Evolutionary conservation across 2,329 filamentous ascomycete genomes (phyloP).

Genomic region (Aspergillus melleus): DNA sequence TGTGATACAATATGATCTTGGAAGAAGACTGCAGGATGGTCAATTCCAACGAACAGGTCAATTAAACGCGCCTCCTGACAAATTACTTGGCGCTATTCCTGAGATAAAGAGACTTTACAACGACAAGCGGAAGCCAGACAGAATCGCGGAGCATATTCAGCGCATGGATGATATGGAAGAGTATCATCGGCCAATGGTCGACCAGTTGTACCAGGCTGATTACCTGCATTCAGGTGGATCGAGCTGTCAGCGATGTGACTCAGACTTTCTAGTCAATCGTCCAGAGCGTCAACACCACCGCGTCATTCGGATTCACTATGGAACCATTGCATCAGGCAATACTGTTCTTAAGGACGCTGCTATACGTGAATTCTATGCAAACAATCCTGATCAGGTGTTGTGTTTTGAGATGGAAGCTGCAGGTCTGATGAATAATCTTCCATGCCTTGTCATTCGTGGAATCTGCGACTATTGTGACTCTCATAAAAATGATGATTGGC

Average conservation of each 20-base stretch:
- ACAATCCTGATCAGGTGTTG: background rate
- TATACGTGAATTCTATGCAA: background rate
- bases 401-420: slow-evolving; percentile 10
- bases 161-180: background rate
- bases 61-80: background rate
- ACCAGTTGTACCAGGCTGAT: slow-evolving; percentile 1
- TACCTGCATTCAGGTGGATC: background rate
- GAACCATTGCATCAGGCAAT: slow-evolving; percentile 5
- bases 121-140: background rate
- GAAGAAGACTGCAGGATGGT: background rate
- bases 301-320: background rate
- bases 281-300: background rate
- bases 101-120: background rate
- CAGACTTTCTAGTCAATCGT: background rate
- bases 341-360: background rate
- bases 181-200: background rate
- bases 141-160: background rate
- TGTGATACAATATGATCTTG: slow-evolving; percentile 6
- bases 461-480: slow-evolving; percentile 9
- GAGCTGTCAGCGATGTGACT: background rate
- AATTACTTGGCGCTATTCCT: background rate
- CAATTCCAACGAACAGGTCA: background rate
- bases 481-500: slow-evolving; percentile 8
- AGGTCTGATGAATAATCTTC: slow-evolving; percentile 4
- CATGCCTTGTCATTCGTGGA: slow-evolving; percentile 3